Percentiles rank a stretch among this genome's conserved stretches.
Conservation (phyloP, 495 filamentous ascomycete species). For the Neurospora sp. region DNA sequence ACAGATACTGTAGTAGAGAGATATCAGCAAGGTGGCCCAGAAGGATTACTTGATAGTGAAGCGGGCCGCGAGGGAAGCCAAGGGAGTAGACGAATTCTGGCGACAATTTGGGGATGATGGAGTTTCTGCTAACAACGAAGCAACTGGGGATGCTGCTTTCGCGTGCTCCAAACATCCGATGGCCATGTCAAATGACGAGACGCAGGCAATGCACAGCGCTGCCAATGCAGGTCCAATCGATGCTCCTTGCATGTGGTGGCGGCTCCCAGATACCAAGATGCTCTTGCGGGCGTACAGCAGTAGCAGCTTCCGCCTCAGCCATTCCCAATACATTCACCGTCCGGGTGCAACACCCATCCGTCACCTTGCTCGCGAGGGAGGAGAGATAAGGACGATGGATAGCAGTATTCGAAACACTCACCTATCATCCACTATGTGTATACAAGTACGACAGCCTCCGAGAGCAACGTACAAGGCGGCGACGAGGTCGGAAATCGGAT, state of each 20-base stretch:
- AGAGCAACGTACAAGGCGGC: background rate
- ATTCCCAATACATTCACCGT: background rate
- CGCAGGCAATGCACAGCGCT: background rate
- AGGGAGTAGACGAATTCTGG: background rate
- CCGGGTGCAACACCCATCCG: background rate
- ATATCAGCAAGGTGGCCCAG: slow-evolving; percentile 4
- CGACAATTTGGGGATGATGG: background rate
- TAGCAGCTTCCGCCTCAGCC: background rate
- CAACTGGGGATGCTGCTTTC: background rate
- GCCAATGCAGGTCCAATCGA: background rate
- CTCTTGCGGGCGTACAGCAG: background rate
- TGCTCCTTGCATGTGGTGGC: background rate
- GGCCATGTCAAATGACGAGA: background rate
- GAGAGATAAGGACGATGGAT: background rate
- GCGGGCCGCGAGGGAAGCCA: background rate
- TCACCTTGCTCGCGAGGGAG: background rate
- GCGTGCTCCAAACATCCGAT: background rate
- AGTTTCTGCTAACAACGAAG: background rate
- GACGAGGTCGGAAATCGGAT: background rate
- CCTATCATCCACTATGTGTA: background rate
- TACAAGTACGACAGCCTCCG: background rate
- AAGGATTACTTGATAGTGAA: background rate
- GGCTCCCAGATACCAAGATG: background rate
- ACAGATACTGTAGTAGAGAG: slow-evolving; percentile 7
- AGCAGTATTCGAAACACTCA: background rate